Base-by-base conservation (phyloP, 2,329 filamentous ascomycete genomes). In the Monilinia fructigena region DNA sequence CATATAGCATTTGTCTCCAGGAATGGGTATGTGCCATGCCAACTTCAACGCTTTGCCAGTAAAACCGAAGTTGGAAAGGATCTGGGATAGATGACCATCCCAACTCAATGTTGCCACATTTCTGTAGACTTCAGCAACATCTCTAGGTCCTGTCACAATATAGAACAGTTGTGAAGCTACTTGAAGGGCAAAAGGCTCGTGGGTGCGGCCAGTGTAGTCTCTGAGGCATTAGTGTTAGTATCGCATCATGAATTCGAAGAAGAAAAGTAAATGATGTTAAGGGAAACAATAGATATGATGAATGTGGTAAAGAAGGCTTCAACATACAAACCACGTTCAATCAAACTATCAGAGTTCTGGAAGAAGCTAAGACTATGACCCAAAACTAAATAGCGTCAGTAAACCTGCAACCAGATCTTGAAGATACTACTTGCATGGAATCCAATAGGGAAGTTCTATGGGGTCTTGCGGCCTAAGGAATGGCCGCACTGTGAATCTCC, bases 391-490 rank as follows among this genome's bases (percentile, higher is more conserved):
- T 64, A 20, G 26, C 6, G 20, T 56, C 26, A 64, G 26, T 47
- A 35, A 31, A 54, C 4, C 80, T 35, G 31, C 31, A 35, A 35
- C 31, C 5, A 35, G 31, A 8, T 35, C 31, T 35, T 35, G 31
- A 35, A 35, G 31, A 35, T 35, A 35, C 31, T 35, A 35, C 31
- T 35, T 35, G 7, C 31, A 6, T 35, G 31, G 31, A 35, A 35
- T 35, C 31, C 31, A 35, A 35, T 35, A 35, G 7, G 31, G 31
- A 35, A 35, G 31, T 35, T 35, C 31, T 35, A 35, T 35, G 7
- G 31, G 31, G 31, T 35, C 31, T 35, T 35, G 31, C 31, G 31
- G 31, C 31, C 31, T 35, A 8, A 35, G 31, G 31, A 35, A 35
- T 35, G 31, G 31, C 5, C 31, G 31, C 31, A 35, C 31, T 35